A percentile compares a stretch with the other conserved stretches of the same genome.
These are phyloP conservation scores for Flaveria floridana DNA, from an alignment of 140 eudicot species.

Conservation along the genomic window DNA sequence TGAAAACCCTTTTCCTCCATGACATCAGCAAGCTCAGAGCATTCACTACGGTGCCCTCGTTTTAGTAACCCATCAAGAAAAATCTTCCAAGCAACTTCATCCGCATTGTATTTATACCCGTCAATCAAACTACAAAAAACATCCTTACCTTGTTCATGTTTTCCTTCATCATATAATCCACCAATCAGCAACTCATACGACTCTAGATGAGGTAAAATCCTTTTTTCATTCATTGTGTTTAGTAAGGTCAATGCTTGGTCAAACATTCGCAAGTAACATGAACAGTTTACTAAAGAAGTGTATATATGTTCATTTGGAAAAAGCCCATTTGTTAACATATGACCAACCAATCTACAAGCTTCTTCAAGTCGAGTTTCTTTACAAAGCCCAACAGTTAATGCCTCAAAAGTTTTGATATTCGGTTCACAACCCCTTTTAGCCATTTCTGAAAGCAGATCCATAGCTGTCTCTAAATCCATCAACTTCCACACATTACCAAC, in stretches of 20 bases:
- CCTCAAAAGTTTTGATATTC: conserved; percentile 47
- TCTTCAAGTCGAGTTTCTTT: conserved; percentile 62
- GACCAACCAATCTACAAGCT: conserved; percentile 50
- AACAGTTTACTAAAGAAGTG: conserved; percentile 56
- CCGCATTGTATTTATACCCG: conserved; percentile 57
- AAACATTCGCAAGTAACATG: conserved; percentile 51
- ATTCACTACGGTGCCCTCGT: conserved; percentile 49
- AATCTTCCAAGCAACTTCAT: conserved; percentile 87
- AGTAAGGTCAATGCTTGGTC: conserved; percentile 58
- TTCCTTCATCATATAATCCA: conserved; percentile 61
- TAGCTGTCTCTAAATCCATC: conserved; percentile 52
- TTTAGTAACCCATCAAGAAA: conserved; percentile 72
- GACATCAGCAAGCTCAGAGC: conserved; percentile 57
- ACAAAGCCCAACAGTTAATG: conserved; percentile 61
- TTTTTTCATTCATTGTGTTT: conserved; percentile 42
- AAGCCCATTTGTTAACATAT: conserved; percentile 54
- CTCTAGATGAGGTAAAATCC: conserved; percentile 51
- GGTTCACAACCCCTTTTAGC: conserved; percentile 50
- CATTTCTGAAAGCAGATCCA: conserved; percentile 62
- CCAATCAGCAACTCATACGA: conserved; percentile 52
- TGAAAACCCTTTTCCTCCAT: conserved; percentile 70
- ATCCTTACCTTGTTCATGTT: conserved; percentile 50
- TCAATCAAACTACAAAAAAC: conserved; percentile 54
- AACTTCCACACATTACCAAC: conserved; percentile 67
- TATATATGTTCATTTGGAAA: conserved; percentile 54